Evolutionary conservation across 805 yeast species (phyloP).

Genomic region (Barnettozyma californica): DNA sequence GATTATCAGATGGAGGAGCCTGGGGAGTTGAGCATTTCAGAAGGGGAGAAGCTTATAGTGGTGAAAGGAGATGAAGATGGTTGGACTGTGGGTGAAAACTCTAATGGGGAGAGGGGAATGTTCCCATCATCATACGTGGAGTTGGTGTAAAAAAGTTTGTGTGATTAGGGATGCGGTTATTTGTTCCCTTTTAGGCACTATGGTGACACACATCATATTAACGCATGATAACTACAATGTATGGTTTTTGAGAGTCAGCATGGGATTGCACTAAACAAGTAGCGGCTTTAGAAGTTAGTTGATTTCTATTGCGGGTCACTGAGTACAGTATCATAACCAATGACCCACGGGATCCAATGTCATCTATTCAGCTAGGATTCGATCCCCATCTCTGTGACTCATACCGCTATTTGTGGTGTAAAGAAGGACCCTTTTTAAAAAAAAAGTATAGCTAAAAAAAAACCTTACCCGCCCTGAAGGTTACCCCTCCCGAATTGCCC

Average conservation of each 20-base stretch:
- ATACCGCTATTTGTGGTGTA: neutral
- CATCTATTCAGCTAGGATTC: too few relatives aligned
- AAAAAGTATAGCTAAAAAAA: too few relatives aligned
- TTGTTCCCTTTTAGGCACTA: too few relatives aligned
- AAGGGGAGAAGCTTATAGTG: constrained; percentile 70
- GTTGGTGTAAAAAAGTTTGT: neutral
- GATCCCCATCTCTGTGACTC: neutral
- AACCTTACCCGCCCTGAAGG: neutral
- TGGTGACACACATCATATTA: too few relatives aligned
- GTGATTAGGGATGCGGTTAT: too few relatives aligned
- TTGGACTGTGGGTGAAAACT: constrained; percentile 85
- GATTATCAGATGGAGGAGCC: constrained; percentile 43
- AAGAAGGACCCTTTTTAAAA: neutral
- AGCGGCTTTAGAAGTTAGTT: too few relatives aligned
- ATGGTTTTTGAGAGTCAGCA: too few relatives aligned
- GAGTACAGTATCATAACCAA: too few relatives aligned
- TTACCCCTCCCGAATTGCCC: constrained; percentile 2
- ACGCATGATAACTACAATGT: too few relatives aligned
- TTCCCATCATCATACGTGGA: constrained; percentile 70
- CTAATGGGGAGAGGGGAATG: constrained; percentile 58
- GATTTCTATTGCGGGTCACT: too few relatives aligned
- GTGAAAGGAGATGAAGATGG: constrained; percentile 78
- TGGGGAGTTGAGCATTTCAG: constrained; percentile 67
- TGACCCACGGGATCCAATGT: too few relatives aligned
- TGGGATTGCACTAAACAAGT: too few relatives aligned